A percentile compares a stretch with the other conserved stretches of the same genome.
phyloP scores from a whole-genome alignment of 176 grass and related monocot genomes.

The Paspalum vaginatum region DNA sequence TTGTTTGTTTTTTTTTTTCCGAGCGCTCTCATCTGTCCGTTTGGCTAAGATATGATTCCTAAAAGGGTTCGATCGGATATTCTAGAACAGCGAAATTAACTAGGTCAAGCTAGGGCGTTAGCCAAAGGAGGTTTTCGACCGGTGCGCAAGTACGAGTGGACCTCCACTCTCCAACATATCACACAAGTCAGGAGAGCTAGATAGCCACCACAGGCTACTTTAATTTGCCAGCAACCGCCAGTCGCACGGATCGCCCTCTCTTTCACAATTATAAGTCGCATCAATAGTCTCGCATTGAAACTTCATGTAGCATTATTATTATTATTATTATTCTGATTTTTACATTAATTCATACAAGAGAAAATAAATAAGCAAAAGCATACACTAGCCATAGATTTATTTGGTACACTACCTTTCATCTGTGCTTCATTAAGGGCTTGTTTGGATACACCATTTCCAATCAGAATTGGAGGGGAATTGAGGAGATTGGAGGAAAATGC shows the following conservation, averaged over 20 bases:
- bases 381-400: no score
- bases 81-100: conserved; percentile 15
- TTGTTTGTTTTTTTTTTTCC: not conserved
- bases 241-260: not conserved
- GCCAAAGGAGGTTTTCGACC: not conserved
- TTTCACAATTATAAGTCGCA: not conserved
- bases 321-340: no score
- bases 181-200: not conserved
- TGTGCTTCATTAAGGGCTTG: no score
- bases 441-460: no score
- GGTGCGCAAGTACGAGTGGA: conserved; percentile 37
- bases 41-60: conserved; percentile 53
- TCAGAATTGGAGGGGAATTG: no score
- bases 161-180: not conserved
- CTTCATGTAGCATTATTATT: no score
- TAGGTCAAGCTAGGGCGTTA: conserved; percentile 36
- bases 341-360: no score
- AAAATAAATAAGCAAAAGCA: no score
- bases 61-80: conserved; percentile 36
- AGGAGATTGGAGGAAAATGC: no score
- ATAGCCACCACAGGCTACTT: no score
- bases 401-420: no score
- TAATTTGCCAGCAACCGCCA: not conserved
- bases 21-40: not conserved
- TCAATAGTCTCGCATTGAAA: no score